phyloP scores from a whole-genome alignment of 148 eudicot species.

The Dianthus caryophyllus region DNA sequence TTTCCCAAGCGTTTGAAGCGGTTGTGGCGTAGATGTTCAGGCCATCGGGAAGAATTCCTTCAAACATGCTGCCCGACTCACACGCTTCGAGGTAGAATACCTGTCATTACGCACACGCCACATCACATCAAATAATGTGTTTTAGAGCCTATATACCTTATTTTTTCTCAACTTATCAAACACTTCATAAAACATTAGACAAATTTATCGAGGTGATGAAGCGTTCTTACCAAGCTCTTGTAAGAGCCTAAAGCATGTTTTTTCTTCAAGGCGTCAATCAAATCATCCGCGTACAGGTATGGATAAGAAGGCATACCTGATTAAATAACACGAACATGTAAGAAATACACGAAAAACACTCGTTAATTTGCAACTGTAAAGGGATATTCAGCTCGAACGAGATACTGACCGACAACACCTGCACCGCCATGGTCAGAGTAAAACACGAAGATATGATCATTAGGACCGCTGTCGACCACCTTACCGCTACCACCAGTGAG shows the following conservation, averaged over 20 bases:
- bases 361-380: neutral
- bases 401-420: slow-evolving; percentile 41
- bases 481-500: slow-evolving; percentile 44
- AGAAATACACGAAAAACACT: neutral
- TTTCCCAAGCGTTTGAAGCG: slow-evolving; percentile 83
- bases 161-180: too few species aligned
- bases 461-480: slow-evolving; percentile 45
- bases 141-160: neutral
- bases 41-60: slow-evolving; percentile 83
- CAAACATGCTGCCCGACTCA: slow-evolving; percentile 93
- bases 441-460: slow-evolving; percentile 41
- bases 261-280: slow-evolving; percentile 60
- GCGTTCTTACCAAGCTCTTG: slow-evolving; percentile 69
- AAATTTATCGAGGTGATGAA: neutral
- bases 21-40: slow-evolving; percentile 87
- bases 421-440: slow-evolving; percentile 47
- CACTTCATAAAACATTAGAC: neutral
- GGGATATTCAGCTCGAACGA: neutral
- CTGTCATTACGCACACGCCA: slow-evolving; percentile 31
- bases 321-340: neutral
- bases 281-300: slow-evolving; percentile 74
- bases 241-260: slow-evolving; percentile 85
- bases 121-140: neutral
- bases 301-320: slow-evolving; percentile 91
- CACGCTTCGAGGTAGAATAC: slow-evolving; percentile 95